A percentile compares a stretch with the other conserved stretches of the same genome.
phyloP scores from a whole-genome alignment of 2,329 filamentous ascomycete genomes.

The Phyllosticta citriasiana region DNA sequence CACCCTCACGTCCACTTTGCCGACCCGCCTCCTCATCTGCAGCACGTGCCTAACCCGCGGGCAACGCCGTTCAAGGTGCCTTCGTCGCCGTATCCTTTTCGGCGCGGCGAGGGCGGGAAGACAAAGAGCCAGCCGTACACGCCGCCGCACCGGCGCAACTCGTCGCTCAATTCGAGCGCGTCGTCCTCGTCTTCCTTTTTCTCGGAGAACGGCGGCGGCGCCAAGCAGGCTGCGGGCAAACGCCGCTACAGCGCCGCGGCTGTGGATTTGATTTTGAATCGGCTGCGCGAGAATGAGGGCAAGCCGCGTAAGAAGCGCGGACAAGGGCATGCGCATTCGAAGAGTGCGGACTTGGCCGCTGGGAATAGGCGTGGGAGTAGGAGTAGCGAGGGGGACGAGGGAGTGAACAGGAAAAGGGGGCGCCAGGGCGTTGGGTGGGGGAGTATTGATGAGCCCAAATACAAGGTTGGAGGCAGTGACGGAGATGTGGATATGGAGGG shows the following conservation, averaged over 20 bases:
- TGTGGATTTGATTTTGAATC: slow-evolving; percentile 3
- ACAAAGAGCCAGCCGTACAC: not conserved
- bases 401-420: not conserved
- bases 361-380: not conserved
- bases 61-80: not conserved
- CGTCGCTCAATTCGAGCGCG: not conserved
- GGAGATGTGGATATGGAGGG: not conserved
- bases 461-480: not conserved
- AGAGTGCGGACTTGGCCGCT: not conserved
- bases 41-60: not conserved
- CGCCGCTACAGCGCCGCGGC: slow-evolving; percentile 3
- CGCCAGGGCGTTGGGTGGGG: not conserved
- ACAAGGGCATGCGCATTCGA: not conserved
- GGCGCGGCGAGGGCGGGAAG: not conserved
- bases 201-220: not conserved
- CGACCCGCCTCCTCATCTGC: not conserved
- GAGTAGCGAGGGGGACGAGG: not conserved
- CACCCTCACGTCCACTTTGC: not conserved
- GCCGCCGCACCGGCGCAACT: not conserved
- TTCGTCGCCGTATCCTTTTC: not conserved
- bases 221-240: not conserved
- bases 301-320: slow-evolving; percentile 2
- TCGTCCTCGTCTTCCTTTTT: not conserved
- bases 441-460: not conserved
- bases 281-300: slow-evolving; percentile 4